Percentiles rank a stretch among this genome's conserved stretches.
Evolutionary conservation across 106 monocot genomes (phyloP).

Genomic region (Gastrodia elata): DNA sequence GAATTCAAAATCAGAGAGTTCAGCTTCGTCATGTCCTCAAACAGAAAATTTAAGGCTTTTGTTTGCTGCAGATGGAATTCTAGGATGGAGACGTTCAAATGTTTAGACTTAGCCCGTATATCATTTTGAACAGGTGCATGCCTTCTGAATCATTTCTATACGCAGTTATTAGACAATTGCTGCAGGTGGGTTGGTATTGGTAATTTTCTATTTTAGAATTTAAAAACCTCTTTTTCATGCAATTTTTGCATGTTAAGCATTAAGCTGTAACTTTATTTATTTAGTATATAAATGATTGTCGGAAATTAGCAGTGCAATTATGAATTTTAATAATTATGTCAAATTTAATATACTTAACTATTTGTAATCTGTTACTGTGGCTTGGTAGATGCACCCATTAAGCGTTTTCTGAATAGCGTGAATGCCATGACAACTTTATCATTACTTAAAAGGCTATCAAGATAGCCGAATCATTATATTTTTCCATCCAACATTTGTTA

Average conservation of each 20-base stretch:
- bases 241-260: not conserved
- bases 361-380: too few species aligned
- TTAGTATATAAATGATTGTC: not conserved
- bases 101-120: not conserved
- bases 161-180: not conserved
- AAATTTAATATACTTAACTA: not conserved
- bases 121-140: not conserved
- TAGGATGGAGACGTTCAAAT: not conserved
- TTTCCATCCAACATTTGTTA: too few species aligned
- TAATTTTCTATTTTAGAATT: not conserved
- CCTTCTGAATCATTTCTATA: not conserved
- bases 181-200: not conserved
- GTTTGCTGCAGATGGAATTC: not conserved
- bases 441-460: too few species aligned
- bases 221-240: not conserved
- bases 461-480: too few species aligned
- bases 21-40: conserved; percentile 63
- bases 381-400: too few species aligned
- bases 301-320: not conserved
- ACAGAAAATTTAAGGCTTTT: conserved; percentile 50
- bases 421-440: too few species aligned
- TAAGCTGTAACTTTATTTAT: not conserved
- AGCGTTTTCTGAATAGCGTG: too few species aligned
- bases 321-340: not conserved
- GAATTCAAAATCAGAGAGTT: conserved; percentile 57